A percentile compares a stretch with the other conserved stretches of the same genome.
Conservation (phyloP, 2,329 filamentous ascomycete species). For the Penicillium frequentans region DNA sequence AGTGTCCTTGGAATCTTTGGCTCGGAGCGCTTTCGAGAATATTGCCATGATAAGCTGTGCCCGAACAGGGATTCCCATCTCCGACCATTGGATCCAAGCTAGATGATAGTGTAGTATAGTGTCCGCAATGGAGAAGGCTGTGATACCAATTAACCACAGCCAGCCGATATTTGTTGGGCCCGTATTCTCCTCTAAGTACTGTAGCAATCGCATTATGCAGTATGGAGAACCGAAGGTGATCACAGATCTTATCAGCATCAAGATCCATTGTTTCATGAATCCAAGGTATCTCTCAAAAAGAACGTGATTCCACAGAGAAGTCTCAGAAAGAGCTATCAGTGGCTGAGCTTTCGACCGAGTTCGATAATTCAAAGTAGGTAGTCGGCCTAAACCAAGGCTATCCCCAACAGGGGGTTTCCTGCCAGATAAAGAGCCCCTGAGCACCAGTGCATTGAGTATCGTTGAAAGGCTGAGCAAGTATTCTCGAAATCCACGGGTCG, state of each 20-base stretch:
- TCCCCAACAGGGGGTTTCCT: not conserved
- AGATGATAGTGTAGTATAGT: not conserved
- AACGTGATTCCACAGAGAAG: not conserved
- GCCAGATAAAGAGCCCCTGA: not conserved
- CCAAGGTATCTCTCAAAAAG: not conserved
- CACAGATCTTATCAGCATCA: not conserved
- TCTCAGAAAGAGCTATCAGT: not conserved
- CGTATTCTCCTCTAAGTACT: not conserved
- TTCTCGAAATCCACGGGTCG: not conserved
- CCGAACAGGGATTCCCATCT: not conserved
- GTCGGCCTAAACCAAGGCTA: not conserved
- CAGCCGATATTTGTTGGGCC: not conserved
- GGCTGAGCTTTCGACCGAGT: not conserved
- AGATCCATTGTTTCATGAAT: not conserved
- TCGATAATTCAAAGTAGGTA: not conserved
- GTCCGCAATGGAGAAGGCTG: not conserved
- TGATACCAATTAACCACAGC: not conserved
- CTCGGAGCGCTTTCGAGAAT: not conserved
- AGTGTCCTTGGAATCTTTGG: not conserved
- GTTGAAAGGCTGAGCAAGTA: not conserved
- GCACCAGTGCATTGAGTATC: not conserved
- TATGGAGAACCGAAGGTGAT: not conserved
- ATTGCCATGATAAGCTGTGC: conserved; percentile 1
- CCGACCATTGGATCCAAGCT: not conserved
- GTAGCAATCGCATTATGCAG: not conserved